Evolutionary conservation across 148 eudicot genomes (phyloP).

Genomic region (Gaultheria prostrata): DNA sequence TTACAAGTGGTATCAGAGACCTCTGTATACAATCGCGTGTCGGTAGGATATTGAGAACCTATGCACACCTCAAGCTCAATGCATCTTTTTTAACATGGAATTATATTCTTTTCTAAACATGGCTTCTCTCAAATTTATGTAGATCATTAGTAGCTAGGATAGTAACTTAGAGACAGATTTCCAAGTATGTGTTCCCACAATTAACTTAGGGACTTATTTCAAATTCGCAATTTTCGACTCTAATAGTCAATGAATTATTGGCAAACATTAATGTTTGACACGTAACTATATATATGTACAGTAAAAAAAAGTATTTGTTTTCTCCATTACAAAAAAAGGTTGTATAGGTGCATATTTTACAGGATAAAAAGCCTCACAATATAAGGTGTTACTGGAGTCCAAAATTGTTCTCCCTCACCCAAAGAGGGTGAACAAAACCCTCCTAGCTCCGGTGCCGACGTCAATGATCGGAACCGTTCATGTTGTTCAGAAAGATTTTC

Average conservation of each 20-base stretch:
- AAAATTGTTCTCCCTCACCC: too few relatives aligned
- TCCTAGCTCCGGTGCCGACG: too few relatives aligned
- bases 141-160: neutral
- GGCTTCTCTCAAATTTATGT: too few relatives aligned
- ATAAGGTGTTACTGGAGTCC: too few relatives aligned
- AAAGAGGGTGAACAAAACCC: too few relatives aligned
- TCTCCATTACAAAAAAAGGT: neutral
- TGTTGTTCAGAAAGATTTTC: too few relatives aligned
- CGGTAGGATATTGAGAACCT: too few relatives aligned
- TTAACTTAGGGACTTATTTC: neutral
- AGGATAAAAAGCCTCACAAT: neutral
- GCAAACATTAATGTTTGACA: too few relatives aligned
- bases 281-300: neutral
- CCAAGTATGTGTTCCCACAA: neutral
- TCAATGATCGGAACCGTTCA: too few relatives aligned
- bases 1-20: too few relatives aligned
- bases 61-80: neutral
- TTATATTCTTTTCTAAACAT: neutral
- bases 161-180: too few relatives aligned
- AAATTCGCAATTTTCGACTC: neutral
- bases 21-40: neutral
- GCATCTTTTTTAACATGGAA: neutral
- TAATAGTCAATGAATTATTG: neutral
- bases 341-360: neutral
- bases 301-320: neutral